Evolutionary conservation across 805 yeast species (phyloP), one percentile per base, ranked within the genome.

Genomic region (Saccharomycopsis sp.): DNA sequence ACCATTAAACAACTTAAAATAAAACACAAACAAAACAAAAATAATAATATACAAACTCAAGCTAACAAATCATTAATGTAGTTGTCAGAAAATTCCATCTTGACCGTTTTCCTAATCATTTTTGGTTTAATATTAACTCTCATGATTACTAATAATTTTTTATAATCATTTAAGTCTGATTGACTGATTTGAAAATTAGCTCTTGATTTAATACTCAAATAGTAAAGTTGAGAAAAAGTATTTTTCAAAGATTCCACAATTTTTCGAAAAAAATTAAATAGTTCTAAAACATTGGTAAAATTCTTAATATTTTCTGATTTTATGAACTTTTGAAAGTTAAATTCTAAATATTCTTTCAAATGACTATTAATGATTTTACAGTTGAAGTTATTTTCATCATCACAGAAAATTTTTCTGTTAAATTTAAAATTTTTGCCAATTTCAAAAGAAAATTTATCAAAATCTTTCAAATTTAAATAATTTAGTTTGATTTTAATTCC

Each of bases 401-500:
- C n/a, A n/a, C n/a, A n/a, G n/a, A n/a, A 31, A 12, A 39, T 31
- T 5, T 19, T 29, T 19, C 18, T 17, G 20, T 41, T 37, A 29
- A 41, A 41, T 18, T 38, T 40, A 30, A 41, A 41, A 9, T 42
- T 27, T n/a, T 37, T 18, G 10, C 40, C 37, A 30, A 45, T 25
- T 3, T 23, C 25, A 31, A 45, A 34, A 17, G 37, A 20, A 21
- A 45, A 38, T 9, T 34, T 38, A 13, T 30, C 27, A 19, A 40
- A 20, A 14, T 20, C 34, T 13, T 34, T 28, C 21, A 31, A 14
- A 21, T 36, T 27, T 13, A 34, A 15, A 30, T 28, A 37, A 27
- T 58, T 53, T 40, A 51, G 60, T 12, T 46, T 39, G 2, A 48
- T 18, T 10, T 31, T 45, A 8, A 25, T 30, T 14, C 27, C 32